Base-by-base conservation (phyloP, 2,329 filamentous ascomycete genomes). In the Scedosporium dehoogii region DNA sequence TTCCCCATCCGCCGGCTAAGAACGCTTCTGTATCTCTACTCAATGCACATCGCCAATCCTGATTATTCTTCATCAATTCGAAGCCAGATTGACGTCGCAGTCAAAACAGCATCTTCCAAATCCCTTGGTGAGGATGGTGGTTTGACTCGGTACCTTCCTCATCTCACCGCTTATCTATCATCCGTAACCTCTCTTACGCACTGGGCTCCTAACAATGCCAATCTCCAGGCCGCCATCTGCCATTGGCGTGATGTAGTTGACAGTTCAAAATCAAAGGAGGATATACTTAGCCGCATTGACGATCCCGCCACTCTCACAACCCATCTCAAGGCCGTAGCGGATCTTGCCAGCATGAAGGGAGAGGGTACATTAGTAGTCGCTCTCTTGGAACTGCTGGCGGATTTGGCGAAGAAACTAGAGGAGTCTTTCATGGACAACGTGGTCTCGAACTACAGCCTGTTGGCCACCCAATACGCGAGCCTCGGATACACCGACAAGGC, bases 1-100 rank as follows among this genome's bases (percentile, higher is more conserved):
- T 81, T 81, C 64, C 83, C 83, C 0, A 70, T 86, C 42, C 76
- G 83, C 41, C 75, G 82, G 21, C 71, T 85, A 2, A 76, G 83
- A 14, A 78, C 81, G 0, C 69, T 85, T 4, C 69, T 84, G 1
- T 74, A 78, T 10, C 70, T 85, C 0, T 74, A 81, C 9, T 74
- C 77, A 12, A 75, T 79, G 55, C 78, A 76, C 25, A 69, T 85
- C n/a, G 81, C 80, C 23, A 72, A 76, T 10, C 71, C 71, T 5
- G 73, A 74, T 12, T 72, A 74, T 23, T 68, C 78, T 5, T 68
- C 71, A 1, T 73, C 74, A 21, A 71, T 84, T 25, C 67, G 71
- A 7, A 67, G 70, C 3, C 74, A 81, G 6, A 68, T 76, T 3
- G 73, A 77, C 23, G 72, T 75, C 29, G 71, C 73, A 1, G 66